Evolutionary conservation across 2,329 filamentous ascomycete genomes (phyloP).

Genomic region (Cladosporium sp.): DNA sequence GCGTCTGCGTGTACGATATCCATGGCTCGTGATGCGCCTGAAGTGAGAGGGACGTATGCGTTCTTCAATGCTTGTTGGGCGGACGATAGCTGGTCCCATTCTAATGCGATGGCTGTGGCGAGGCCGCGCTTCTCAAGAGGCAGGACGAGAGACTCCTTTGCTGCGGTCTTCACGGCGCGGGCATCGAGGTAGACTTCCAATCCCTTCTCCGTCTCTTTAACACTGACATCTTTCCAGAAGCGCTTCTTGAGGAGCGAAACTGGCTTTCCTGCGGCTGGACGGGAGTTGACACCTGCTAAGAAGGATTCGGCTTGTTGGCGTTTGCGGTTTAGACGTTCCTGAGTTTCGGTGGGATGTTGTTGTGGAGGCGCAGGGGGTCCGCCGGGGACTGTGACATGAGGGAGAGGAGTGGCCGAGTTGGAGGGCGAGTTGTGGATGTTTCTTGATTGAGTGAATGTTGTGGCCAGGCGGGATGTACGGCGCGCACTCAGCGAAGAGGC

Average conservation of each 20-base stretch:
- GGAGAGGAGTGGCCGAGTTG: slow-evolving; percentile 57
- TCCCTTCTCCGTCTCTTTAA: slow-evolving; percentile 65
- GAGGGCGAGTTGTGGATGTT: slow-evolving; percentile 47
- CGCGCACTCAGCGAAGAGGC: slow-evolving; percentile 39
- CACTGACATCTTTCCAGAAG: slow-evolving; percentile 85
- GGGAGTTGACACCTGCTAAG: slow-evolving; percentile 46
- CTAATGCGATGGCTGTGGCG: slow-evolving; percentile 80
- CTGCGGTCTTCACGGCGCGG: slow-evolving; percentile 75
- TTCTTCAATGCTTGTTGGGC: slow-evolving; percentile 81
- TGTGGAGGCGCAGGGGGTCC: slow-evolving; percentile 61
- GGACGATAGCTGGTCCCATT: slow-evolving; percentile 86
- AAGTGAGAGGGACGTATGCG: slow-evolving; percentile 88
- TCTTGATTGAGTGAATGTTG: slow-evolving; percentile 29
- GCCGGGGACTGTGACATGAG: slow-evolving; percentile 59
- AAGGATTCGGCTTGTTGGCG: slow-evolving; percentile 54
- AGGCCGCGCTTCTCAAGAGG: slow-evolving; percentile 77
- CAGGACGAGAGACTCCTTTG: slow-evolving; percentile 70
- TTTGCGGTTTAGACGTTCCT: slow-evolving; percentile 52
- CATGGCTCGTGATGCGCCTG: slow-evolving; percentile 76
- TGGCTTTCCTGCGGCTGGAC: slow-evolving; percentile 48
- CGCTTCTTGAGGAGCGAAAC: slow-evolving; percentile 63
- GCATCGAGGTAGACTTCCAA: slow-evolving; percentile 73
- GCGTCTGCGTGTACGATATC: slow-evolving; percentile 75
- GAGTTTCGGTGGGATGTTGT: slow-evolving; percentile 50
- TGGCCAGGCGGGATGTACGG: slow-evolving; percentile 21